These are phyloP conservation scores for Fremontodendron californicum DNA, from an alignment of 345 rosid species.

Conservation along the genomic window DNA sequence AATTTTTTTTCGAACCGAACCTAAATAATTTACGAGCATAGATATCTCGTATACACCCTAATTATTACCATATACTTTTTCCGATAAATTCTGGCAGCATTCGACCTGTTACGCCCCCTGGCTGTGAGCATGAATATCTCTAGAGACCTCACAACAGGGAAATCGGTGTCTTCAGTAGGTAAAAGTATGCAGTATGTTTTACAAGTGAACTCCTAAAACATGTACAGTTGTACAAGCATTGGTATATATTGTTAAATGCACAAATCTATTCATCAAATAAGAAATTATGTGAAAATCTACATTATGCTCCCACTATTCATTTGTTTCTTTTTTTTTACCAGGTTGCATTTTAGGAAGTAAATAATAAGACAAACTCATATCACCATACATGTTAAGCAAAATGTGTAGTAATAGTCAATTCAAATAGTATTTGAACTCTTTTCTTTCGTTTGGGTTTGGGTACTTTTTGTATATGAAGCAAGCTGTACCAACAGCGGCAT, in stretches of 20 bases:
- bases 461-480: too few relatives aligned
- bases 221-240: background rate
- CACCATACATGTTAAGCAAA: too few relatives aligned
- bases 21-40: too few relatives aligned
- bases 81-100: constrained; percentile 84
- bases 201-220: background rate
- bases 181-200: constrained; percentile 11
- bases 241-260: background rate
- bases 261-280: background rate
- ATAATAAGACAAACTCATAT: too few relatives aligned
- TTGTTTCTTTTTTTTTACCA: background rate
- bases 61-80: constrained; percentile 67
- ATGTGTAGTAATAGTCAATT: too few relatives aligned
- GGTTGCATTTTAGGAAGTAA: too few relatives aligned
- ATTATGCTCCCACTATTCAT: too few relatives aligned
- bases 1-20: too few relatives aligned
- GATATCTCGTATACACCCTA: too few relatives aligned
- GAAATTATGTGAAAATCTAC: background rate
- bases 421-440: too few relatives aligned
- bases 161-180: constrained; percentile 26
- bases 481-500: too few relatives aligned
- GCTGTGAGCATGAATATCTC: constrained; percentile 43
- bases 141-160: constrained; percentile 60
- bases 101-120: constrained; percentile 51
- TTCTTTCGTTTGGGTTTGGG: too few relatives aligned